These are phyloP conservation scores for Ustulina deusta DNA, from an alignment of 2,329 filamentous ascomycete genomes.

Conservation along the genomic window DNA sequence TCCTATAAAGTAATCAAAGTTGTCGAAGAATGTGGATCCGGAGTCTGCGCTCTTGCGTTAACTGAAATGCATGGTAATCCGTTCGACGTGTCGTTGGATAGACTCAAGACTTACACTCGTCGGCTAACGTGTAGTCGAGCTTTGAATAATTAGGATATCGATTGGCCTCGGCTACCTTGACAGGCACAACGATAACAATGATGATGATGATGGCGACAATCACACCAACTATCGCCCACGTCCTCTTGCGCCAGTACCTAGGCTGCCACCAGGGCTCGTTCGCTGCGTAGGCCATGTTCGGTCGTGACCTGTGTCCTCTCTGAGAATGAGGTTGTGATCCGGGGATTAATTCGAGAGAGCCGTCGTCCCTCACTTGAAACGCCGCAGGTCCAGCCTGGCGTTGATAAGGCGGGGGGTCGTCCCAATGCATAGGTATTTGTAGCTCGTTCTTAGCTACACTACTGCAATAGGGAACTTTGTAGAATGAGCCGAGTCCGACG, in stretches of 20 bases:
- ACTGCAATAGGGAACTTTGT: background rate
- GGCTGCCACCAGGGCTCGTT: constrained; percentile 59
- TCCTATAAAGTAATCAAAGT: constrained; percentile 65
- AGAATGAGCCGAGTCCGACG: constrained; percentile 11
- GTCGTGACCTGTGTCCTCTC: constrained; percentile 31
- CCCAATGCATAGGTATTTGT: constrained; percentile 45
- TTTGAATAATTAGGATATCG: constrained; percentile 62
- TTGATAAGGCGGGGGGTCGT: constrained; percentile 37
- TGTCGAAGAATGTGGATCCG: constrained; percentile 64
- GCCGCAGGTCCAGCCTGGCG: constrained; percentile 41
- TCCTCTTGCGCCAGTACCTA: constrained; percentile 64
- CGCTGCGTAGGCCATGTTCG: constrained; percentile 41
- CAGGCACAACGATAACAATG: constrained; percentile 61
- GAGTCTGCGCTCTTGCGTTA: constrained; percentile 54
- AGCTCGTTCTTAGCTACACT: constrained; percentile 11
- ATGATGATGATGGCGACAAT: constrained; percentile 58
- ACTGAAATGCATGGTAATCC: background rate
- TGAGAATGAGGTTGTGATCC: constrained; percentile 38
- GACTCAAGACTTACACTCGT: constrained; percentile 59
- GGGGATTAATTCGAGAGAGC: constrained; percentile 42
- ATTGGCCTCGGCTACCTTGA: constrained; percentile 56
- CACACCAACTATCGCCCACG: constrained; percentile 59
- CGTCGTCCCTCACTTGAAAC: constrained; percentile 44
- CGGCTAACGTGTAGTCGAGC: constrained; percentile 61
- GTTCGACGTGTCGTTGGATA: background rate